Base-by-base conservation (phyloP, 1,139 yeast species). In the Hansenula lynferdii region DNA sequence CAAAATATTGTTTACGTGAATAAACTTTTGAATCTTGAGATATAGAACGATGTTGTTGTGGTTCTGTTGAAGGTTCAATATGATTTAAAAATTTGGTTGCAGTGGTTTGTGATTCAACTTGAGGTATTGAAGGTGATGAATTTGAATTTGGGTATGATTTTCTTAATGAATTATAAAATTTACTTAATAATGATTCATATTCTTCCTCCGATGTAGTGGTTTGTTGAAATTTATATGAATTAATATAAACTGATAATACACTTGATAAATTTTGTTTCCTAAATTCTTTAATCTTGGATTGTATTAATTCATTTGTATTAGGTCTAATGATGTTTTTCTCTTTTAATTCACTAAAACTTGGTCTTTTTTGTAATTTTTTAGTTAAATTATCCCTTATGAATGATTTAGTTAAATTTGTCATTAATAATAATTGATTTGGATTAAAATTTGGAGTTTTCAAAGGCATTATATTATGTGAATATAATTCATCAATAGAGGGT, bases 291-390 rank as follows among this genome's bases (percentile, higher is more conserved):
- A 46, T 41, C 21, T 38, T 43, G 16, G 34, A 39, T 35, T 40
- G 47, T 6, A 50, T 40, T 8, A 45, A 32, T 2, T 42, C 44
- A 2, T 49, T 45, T 3, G 33, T 36, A 2, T 40, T 15, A 10
- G 27, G 38, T 5, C 12, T 31, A 2, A 50, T 29, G 17, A 51
- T 51, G 23, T 48, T 47, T 31, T 42, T 45, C 19, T 40, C 39
- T 30, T 43, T 39, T 18, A 51, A 23, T 19, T 50, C 54, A 8
- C 42, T n/a, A 10, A 37, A 28, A 6, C 38, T 31, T 12, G 56
- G 56, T 26, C 56, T 40, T 27, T 30, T 48, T 19, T 42, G 42
- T 14, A 51, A 36, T 4, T 39, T 23, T 36, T 49, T 51, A 1
- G 44, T 30, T 7, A 51, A 27, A 2, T 41, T 43, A 27, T 49